Conservation (phyloP, 2,329 filamentous ascomycete species). For the Tolypocladium inflatum region DNA sequence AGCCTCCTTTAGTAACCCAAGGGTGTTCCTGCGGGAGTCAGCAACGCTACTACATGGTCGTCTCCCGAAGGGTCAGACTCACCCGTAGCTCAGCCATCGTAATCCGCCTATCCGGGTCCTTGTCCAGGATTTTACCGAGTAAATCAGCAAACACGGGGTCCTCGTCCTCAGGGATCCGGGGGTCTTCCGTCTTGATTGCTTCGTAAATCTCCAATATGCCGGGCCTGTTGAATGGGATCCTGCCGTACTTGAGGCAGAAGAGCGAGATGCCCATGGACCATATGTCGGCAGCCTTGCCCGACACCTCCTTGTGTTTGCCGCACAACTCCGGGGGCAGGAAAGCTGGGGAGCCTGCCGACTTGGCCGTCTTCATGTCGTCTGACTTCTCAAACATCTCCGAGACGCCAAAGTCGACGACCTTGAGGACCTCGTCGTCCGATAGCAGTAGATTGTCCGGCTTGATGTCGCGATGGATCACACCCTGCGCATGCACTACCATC, state of each 20-base stretch:
- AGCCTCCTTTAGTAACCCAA: conserved; percentile 80
- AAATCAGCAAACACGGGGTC: conserved; percentile 65
- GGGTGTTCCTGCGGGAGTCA: conserved; percentile 60
- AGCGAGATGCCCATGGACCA: conserved; percentile 98
- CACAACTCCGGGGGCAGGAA: conserved; percentile 93
- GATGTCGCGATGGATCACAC: conserved; percentile 92
- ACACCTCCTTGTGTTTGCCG: conserved; percentile 76
- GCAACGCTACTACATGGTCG: not conserved
- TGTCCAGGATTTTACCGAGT: conserved; percentile 66
- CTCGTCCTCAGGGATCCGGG: conserved; percentile 52
- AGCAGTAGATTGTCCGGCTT: conserved; percentile 94
- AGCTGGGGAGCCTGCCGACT: conserved; percentile 88
- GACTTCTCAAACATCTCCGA: conserved; percentile 94
- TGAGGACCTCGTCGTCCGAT: conserved; percentile 85
- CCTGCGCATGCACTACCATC: conserved; percentile 72
- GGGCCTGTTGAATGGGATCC: conserved; percentile 73
- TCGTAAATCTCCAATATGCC: conserved; percentile 83
- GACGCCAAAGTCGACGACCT: conserved; percentile 97
- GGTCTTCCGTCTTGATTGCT: conserved; percentile 65
- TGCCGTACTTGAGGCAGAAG: conserved; percentile 84
- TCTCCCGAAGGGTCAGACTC: conserved; percentile 23
- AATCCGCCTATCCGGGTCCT: conserved; percentile 75
- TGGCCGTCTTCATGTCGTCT: conserved; percentile 79
- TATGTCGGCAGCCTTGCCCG: conserved; percentile 83
- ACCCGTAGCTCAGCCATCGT: conserved; percentile 75